Percentiles rank a stretch among this genome's conserved stretches.
These are phyloP conservation scores for Hordeum pubiflorum DNA, from an alignment of 202 grass and related monocot genomes.

Conservation along the genomic window DNA sequence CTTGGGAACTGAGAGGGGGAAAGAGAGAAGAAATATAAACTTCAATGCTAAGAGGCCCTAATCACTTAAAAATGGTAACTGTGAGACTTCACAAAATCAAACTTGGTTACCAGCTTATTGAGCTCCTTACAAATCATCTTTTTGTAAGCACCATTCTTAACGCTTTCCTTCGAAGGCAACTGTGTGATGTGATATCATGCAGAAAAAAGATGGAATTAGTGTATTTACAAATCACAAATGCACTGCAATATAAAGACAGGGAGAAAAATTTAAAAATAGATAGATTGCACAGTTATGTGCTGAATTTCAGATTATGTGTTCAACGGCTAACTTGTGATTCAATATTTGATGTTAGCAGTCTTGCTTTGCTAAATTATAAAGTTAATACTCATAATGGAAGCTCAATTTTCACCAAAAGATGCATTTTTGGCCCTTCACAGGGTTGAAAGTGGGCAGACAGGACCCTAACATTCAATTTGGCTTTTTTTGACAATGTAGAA, in stretches of 20 bases:
- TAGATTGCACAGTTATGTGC: neutral
- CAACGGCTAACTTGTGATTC: too few species aligned
- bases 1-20: neutral
- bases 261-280: neutral
- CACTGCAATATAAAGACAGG: neutral
- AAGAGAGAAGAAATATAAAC: neutral
- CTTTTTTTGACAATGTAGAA: too few species aligned
- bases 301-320: too few species aligned
- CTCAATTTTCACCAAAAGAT: too few species aligned
- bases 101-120: neutral
- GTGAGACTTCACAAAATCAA: neutral
- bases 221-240: neutral
- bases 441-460: too few species aligned
- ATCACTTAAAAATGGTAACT: neutral
- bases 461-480: too few species aligned
- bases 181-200: neutral
- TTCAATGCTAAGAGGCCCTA: neutral
- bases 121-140: neutral
- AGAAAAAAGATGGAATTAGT: neutral
- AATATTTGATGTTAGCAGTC: too few species aligned
- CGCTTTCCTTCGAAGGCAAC: neutral
- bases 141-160: neutral
- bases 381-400: too few species aligned
- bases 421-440: too few species aligned
- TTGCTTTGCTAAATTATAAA: too few species aligned